Evolutionary conservation across 306 rosid genomes (phyloP).

Genomic region (Gillenia trifoliata): DNA sequence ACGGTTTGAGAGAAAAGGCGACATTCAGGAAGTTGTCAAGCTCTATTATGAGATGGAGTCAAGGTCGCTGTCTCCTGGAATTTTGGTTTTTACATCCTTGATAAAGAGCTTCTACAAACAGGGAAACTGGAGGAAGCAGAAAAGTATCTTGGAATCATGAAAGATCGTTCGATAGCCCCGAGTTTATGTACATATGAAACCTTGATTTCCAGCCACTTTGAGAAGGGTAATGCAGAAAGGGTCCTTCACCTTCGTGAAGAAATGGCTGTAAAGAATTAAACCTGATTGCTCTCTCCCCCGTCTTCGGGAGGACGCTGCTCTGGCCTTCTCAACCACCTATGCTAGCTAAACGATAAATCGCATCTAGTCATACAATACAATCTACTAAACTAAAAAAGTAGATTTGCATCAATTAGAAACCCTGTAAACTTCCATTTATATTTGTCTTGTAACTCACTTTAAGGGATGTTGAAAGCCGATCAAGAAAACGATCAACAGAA

Average conservation of each 20-base stretch:
- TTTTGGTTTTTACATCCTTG: constrained; percentile 37
- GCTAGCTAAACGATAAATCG: too few species aligned
- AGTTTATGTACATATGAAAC: constrained; percentile 30
- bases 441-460: too few species aligned
- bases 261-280: constrained; percentile 32
- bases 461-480: neutral
- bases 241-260: constrained; percentile 38
- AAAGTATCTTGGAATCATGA: constrained; percentile 52
- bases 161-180: constrained; percentile 43
- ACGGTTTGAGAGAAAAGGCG: constrained; percentile 38
- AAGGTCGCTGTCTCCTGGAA: constrained; percentile 47
- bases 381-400: too few species aligned
- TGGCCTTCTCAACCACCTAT: too few species aligned
- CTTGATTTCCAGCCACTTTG: constrained; percentile 30
- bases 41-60: constrained; percentile 72
- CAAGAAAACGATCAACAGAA: neutral
- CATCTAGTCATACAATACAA: too few species aligned
- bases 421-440: too few species aligned
- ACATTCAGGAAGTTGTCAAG: constrained; percentile 53
- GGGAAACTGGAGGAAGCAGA: constrained; percentile 68
- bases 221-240: constrained; percentile 39
- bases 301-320: too few species aligned
- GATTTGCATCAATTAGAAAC: too few species aligned
- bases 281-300: neutral
- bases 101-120: constrained; percentile 43